Evolutionary conservation across 2,329 filamentous ascomycete genomes (phyloP), one percentile per base, ranked within the genome.

Genomic region (Diaporthe aspalathi): DNA sequence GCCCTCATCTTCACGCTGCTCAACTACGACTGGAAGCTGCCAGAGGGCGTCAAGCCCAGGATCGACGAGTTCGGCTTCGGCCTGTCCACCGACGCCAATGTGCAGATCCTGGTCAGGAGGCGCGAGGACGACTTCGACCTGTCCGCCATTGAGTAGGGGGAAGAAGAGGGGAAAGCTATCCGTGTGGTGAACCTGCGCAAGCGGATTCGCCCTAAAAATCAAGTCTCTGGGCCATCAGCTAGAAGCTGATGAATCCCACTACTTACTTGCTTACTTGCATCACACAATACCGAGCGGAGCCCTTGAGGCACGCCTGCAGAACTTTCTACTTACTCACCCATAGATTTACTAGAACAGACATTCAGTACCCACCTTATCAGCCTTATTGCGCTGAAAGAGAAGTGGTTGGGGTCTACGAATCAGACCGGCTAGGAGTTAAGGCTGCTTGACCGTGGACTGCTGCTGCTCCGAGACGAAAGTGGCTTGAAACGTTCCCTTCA

Each of bases 21-120:
- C 32, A 65, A 69, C n/a, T 72, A 72, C n/a, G 70, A 72, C 45
- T 72, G 71, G 71, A 69, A 65, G 24, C 56, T 75, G 5, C 68
- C 73, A 3, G 70, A 72, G 22, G 74, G 73, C 20, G 62, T 40
- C n/a, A 60, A 40, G 52, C 53, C 66, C 40, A 27, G 16, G n/a
- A 56, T 49, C 17, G 20, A 27, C 16, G 53, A 49, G n/a, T n/a
- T 35, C 9, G 66, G 53, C 5, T 2, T 47, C 14, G 4, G 8
- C 4, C 16, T 27, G 43, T 38, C 2, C 16, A 47, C 45, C 5
- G 66, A 68, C 7, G n/a, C 40, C 9, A 27, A 29, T 7, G 66
- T 45, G n/a, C 22, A 38, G 40, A 24, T 68, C 2, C 16, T 68
- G n/a, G n/a, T 50, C 6, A 57, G 52, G 22, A 56, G 16, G 24